phyloP scores from a whole-genome alignment of 2,329 filamentous ascomycete genomes.

The Curvularia lunata region DNA sequence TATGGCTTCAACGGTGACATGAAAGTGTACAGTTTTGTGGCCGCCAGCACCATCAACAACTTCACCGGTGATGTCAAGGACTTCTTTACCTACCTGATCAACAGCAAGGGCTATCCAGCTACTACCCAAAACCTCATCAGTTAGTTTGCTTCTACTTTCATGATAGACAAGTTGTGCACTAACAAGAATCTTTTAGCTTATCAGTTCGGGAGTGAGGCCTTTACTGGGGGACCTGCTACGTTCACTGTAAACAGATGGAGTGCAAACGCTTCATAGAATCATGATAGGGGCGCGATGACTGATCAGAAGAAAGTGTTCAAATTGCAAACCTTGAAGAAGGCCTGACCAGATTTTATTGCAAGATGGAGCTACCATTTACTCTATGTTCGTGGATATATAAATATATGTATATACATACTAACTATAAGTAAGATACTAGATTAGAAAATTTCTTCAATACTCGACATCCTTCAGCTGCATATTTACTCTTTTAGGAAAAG shows the following conservation, averaged over 20 bases:
- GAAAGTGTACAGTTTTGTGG: conserved; percentile 66
- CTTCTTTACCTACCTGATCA: conserved; percentile 64
- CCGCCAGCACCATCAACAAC: conserved; percentile 43
- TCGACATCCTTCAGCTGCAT: no score
- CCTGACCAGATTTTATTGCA: no score
- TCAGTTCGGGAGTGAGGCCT: conserved; percentile 33
- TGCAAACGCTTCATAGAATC: conserved; percentile 11
- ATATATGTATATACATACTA: no score
- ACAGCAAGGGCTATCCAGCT: conserved; percentile 52
- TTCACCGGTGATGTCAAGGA: conserved; percentile 63
- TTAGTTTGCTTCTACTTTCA: conserved; percentile 11
- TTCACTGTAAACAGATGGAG: conserved; percentile 26
- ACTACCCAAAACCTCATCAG: conserved; percentile 30
- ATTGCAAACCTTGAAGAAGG: background rate
- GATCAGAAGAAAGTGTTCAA: background rate
- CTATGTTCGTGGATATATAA: no score
- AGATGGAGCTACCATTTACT: no score
- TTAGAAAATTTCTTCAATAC: no score
- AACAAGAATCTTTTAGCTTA: conserved; percentile 16
- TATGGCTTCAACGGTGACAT: conserved; percentile 63
- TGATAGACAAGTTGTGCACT: background rate
- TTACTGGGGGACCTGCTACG: conserved; percentile 29
- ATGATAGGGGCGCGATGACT: background rate
- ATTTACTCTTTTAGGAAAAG: no score
- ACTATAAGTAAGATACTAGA: no score